Evolutionary conservation across 768 basidiomycete genomes (phyloP), one percentile per base, ranked within the genome.

Genomic region (Mycena floridula): DNA sequence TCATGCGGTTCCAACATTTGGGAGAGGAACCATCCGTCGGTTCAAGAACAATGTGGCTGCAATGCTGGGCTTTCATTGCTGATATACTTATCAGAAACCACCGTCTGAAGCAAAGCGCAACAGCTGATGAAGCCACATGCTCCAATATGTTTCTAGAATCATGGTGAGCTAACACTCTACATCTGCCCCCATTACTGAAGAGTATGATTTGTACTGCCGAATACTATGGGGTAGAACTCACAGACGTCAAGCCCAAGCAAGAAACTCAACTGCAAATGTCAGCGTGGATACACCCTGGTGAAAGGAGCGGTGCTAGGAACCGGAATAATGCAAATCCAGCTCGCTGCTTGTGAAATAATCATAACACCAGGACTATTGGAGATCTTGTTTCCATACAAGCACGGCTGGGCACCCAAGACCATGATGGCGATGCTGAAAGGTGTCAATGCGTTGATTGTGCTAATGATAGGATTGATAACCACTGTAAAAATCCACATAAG

Each of bases 401-500:
- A 48, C 27, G 47, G 45, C 11, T 48, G 25, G 27, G 11, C 46
- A 15, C 15, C 9, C 8, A 21, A 7, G 18, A 22, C 39, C 47
- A 12, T 37, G n/a, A n/a, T 11, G 27, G 16, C 20, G 24, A 25
- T 9, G 27, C 21, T 37, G 32, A n/a, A 5, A n/a, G 47, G 30
- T 43, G 25, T 40, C 24, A 46, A 7, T 40, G 16, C 15, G 18
- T 43, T 46, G 24, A 20, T 21, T 16, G 24, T 36, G 22, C 49
- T 35, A 20, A 25, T 8, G n/a, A 30, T 20, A 13, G 32, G 37
- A 16, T 44, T 48, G 16, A 35, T 37, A 23, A 50, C 50, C 7
- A 43, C 49, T 42, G 23, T 43, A 18, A 49, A 50, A 22, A 50
- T 50, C 36, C 6, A 23, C 6, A 44, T 48, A 18, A 9, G 9